Base-by-base conservation (phyloP, 768 basidiomycete species). In the Phaeolepiota aurea region DNA sequence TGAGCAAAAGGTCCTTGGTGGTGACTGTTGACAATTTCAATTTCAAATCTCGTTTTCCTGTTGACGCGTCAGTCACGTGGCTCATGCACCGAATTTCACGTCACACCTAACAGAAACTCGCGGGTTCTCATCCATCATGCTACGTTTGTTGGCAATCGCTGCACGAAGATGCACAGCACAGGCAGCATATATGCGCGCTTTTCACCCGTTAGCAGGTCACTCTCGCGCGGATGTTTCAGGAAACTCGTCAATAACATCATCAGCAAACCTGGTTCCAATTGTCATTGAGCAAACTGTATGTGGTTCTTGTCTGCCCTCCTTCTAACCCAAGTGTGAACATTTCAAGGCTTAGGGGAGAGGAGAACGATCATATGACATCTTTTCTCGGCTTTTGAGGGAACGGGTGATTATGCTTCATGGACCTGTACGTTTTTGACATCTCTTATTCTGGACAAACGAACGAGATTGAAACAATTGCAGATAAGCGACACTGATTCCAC, bases 381-480 rank as follows among this genome's bases (percentile, higher is more conserved):
- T 91, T 63, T 97, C 93, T 25, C 77, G 94, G 15, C 72, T 98
- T 37, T 70, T 98, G 28, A 72, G 89, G 47, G 94, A 98, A 56
- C 76, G 94, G 37, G 93, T 97, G 23, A 87, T 98, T 51, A 96
- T 97, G 82, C 72, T 97, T 25, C 86, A 87, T 52, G 93, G 92
- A 14, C 85, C 91, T 12, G 93, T 93, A 55, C 51, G 81, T 69
- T 23, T 13, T 7, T 10, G 11, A 18, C 32, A 14, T 25, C 33
- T 9, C 15, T 35, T n/a, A 22, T n/a, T 31, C n/a, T 36, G 30
- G 32, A 31, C 28, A 20, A 40, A 5, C 37, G 32, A 46, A 35
- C 28, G n/a, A n/a, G n/a, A n/a, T n/a, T n/a, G n/a, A n/a, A n/a
- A n/a, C n/a, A n/a, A n/a, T n/a, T n/a, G n/a, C 47, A 96, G 92